These are phyloP conservation scores for Akanthomyces muscarius DNA, from an alignment of 2,329 filamentous ascomycete genomes.

Conservation along the genomic window DNA sequence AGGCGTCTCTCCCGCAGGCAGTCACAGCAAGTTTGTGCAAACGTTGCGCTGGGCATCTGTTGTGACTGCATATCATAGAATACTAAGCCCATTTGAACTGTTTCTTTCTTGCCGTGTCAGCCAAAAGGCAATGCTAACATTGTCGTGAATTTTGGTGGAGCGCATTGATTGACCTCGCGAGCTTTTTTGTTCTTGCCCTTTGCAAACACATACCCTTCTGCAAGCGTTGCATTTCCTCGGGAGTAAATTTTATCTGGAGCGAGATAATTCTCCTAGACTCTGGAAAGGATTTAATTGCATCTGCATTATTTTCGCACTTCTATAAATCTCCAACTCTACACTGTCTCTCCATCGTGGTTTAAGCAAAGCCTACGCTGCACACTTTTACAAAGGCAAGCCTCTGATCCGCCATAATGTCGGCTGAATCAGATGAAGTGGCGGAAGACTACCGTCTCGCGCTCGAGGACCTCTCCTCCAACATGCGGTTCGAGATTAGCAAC, in stretches of 20 bases:
- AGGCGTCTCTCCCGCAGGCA: not conserved
- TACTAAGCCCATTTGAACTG: conserved; percentile 14
- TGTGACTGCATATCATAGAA: conserved; percentile 15
- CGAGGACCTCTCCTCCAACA: conserved; percentile 86
- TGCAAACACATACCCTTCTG: not conserved
- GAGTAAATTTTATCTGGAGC: not conserved
- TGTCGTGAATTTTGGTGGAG: conserved; percentile 11
- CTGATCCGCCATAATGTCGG: conserved; percentile 38
- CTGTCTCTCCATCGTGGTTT: not conserved
- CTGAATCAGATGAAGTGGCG: conserved; percentile 75
- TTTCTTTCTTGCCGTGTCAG: conserved; percentile 7
- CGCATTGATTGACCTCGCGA: conserved; percentile 13
- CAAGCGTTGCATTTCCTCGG: not conserved
- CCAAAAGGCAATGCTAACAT: conserved; percentile 14
- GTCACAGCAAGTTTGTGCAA: conserved; percentile 5
- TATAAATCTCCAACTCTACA: not conserved
- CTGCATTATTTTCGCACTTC: not conserved
- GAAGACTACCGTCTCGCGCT: conserved; percentile 92
- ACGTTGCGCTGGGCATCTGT: conserved; percentile 3
- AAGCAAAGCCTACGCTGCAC: not conserved
- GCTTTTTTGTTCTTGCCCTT: conserved; percentile 3
- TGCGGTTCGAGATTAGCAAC: conserved; percentile 94
- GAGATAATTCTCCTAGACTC: not conserved
- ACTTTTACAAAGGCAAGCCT: not conserved
- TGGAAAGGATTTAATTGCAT: not conserved